Evolutionary conservation across 306 rosid genomes (phyloP), one percentile per base, ranked within the genome.

Genomic region (Rosa rugosa): DNA sequence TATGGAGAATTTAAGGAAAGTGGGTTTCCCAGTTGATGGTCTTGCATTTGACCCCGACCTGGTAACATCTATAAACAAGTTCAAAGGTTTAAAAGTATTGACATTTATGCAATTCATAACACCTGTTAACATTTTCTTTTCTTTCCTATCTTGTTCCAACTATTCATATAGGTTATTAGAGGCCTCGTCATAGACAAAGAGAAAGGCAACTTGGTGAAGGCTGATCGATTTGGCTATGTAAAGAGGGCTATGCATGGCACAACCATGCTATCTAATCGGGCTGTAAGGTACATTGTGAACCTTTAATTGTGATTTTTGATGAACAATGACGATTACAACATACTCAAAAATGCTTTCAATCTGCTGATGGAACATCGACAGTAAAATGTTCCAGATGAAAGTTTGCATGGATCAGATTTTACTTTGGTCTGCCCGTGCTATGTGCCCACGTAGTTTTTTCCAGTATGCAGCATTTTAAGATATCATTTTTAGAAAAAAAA

Each of bases 191-290:
- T 95, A 82, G 99, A 95, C 89, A 95, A 92, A 87, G 97, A 91
- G 84, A 92, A 82, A 74, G 99, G 99, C 62, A 95, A 95, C 85
- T 86, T 95, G 86, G 99, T 95, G 60, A 95, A 92, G 88, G 89
- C 99, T 77, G 99, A 95, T 82, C 94, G 99, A 65, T 95, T 95
- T 85, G 98, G 99, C 83, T 92, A 95, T 80, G 51, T 95, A 36
- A 88, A 92, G 83, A 91, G 99, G 87, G 99, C 97, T 72, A 92
- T 95, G 97, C 99, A 95, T 76, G 99, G 99, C 72, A 92, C 99
- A 72, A 75, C 75, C 71, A 95, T 95, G 99, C 84, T 95, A 49
- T 95, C 99, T 80, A 91, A 91, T 70, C 89, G 88, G 75, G 96
- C 87, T 89, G 89, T 95, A 64, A 91, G 98, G 99, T 94, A 92